Evolutionary conservation across 768 basidiomycete species (phyloP).

Genomic region (Gloeophyllum trabeum): DNA sequence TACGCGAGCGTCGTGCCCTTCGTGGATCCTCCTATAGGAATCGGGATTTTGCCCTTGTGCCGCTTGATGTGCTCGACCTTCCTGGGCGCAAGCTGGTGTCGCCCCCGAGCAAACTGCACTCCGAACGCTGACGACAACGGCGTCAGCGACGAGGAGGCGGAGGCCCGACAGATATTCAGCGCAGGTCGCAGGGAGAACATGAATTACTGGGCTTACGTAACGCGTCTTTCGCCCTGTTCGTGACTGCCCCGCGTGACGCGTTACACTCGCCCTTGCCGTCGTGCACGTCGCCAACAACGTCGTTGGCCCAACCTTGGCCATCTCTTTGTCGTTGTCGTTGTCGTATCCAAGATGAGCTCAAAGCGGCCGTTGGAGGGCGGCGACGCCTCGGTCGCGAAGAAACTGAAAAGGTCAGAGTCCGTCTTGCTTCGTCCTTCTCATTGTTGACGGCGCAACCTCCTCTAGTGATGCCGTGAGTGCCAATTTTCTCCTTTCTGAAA

Average conservation of each 20-base stretch:
- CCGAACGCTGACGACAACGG: conserved; percentile 8
- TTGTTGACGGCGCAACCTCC: conserved; percentile 11
- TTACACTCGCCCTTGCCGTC: no score
- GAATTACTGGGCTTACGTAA: conserved; percentile 12
- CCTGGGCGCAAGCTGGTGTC: conserved; percentile 75
- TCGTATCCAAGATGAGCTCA: conserved; percentile 61
- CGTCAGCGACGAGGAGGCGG: background rate
- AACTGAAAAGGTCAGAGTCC: conserved; percentile 49
- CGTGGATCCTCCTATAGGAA: conserved; percentile 82
- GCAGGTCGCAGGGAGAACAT: conserved; percentile 21
- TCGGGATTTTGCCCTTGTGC: conserved; percentile 82
- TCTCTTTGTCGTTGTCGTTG: no score
- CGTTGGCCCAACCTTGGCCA: no score
- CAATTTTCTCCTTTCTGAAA: conserved; percentile 29
- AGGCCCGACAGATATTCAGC: conserved; percentile 10
- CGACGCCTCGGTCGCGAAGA: conserved; percentile 40
- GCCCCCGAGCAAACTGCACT: no score
- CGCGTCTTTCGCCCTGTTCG: no score
- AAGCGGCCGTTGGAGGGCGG: conserved; percentile 51
- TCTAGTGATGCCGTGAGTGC: conserved; percentile 63
- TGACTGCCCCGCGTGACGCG: no score
- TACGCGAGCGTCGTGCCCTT: conserved; percentile 89
- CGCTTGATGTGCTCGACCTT: conserved; percentile 77
- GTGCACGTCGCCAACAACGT: no score
- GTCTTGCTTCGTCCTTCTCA: conserved; percentile 3